phyloP scores from a whole-genome alignment of 2,329 filamentous ascomycete genomes.

The Emmonsia crescens region DNA sequence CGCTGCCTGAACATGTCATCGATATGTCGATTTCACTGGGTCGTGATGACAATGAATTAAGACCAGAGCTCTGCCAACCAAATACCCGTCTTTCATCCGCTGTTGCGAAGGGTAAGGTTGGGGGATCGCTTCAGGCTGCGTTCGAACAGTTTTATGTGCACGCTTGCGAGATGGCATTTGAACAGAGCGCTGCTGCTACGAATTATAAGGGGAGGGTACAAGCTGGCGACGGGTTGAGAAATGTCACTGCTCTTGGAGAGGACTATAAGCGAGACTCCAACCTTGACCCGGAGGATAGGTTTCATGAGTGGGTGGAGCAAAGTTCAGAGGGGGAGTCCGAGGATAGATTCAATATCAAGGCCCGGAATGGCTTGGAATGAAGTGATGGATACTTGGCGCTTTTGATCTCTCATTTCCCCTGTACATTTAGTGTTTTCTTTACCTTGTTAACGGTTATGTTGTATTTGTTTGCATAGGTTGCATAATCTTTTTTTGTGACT shows the following conservation, averaged over 20 bases:
- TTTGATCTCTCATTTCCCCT: neutral
- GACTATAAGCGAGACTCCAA: neutral
- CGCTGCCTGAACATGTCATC: constrained; percentile 20
- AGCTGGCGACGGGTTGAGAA: neutral
- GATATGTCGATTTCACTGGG: constrained; percentile 24
- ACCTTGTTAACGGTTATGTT: neutral
- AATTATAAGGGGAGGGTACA: constrained; percentile 6
- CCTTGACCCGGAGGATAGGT: neutral
- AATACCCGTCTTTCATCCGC: neutral
- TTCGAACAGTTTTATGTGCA: constrained; percentile 28
- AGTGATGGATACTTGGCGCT: neutral
- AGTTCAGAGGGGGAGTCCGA: neutral
- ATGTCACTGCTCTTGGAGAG: neutral
- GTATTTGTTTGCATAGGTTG: neutral
- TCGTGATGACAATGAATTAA: constrained; percentile 7
- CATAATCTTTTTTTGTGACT: neutral
- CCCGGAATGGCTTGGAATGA: neutral
- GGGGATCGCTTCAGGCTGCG: constrained; percentile 14
- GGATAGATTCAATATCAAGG: neutral
- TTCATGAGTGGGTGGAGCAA: neutral
- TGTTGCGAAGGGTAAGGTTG: constrained; percentile 4
- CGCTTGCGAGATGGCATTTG: constrained; percentile 30
- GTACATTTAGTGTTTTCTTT: neutral
- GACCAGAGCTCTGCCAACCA: neutral
- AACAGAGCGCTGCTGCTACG: constrained; percentile 17